Evolutionary conservation across 768 basidiomycete species (phyloP).

Genomic region (Auricularia auricula-judae): DNA sequence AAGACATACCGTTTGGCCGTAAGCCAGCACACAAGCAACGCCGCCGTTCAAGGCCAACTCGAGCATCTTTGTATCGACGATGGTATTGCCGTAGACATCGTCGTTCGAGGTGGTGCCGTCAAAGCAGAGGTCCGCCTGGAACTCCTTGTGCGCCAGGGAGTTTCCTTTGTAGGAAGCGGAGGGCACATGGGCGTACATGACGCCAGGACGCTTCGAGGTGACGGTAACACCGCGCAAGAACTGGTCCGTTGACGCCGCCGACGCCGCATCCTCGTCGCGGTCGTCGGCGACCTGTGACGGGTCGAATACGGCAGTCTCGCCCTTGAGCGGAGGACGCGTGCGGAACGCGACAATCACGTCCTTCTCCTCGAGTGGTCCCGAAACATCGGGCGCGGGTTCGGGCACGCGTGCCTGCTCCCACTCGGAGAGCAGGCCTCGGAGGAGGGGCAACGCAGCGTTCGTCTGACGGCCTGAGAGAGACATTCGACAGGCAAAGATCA

Average conservation of each 20-base stretch:
- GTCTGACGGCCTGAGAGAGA: background rate
- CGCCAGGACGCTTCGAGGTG: slow-evolving; percentile 21
- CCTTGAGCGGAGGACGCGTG: slow-evolving; percentile 22
- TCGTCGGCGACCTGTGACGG: slow-evolving; percentile 4
- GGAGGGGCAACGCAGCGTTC: background rate
- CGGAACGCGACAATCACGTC: slow-evolving; percentile 26
- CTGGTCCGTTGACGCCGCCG: slow-evolving; percentile 2
- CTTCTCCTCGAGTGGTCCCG: background rate
- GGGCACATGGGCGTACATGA: slow-evolving; percentile 24
- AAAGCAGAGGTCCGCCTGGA: slow-evolving; percentile 23
- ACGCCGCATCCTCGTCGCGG: slow-evolving; percentile 6
- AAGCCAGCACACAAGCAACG: slow-evolving; percentile 22
- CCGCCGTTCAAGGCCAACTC: slow-evolving; percentile 20
- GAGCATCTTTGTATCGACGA: slow-evolving; percentile 21
- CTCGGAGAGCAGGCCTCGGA: background rate
- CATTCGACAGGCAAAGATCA: background rate
- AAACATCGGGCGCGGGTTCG: background rate
- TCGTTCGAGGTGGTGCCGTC: slow-evolving; percentile 21
- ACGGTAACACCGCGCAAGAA: slow-evolving; percentile 22
- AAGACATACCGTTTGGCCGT: slow-evolving; percentile 21
- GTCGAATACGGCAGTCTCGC: slow-evolving; percentile 12
- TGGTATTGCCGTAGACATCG: slow-evolving; percentile 23
- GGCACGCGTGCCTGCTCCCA: background rate
- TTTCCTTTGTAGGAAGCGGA: slow-evolving; percentile 26
- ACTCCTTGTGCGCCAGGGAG: slow-evolving; percentile 23